Percentiles rank a stretch among this genome's conserved stretches.
phyloP scores from a whole-genome alignment of 2,329 filamentous ascomycete species.

The Fusarium secorum region DNA sequence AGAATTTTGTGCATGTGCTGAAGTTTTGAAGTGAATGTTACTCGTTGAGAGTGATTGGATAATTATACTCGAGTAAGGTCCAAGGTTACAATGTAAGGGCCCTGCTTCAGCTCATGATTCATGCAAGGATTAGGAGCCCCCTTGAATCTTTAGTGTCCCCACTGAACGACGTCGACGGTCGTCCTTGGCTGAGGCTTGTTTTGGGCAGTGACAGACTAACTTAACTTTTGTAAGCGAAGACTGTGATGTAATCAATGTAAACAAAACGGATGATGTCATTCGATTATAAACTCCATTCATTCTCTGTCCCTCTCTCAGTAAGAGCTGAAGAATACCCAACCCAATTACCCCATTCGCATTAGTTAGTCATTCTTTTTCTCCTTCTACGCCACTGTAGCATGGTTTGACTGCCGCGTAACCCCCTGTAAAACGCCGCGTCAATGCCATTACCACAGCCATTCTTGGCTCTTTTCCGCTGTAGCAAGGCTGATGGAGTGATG shows the following conservation, averaged over 20 bases:
- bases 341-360: neutral
- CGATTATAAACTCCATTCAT: neutral
- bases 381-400: neutral
- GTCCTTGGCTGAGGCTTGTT: slow-evolving; percentile 22
- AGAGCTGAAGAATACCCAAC: neutral
- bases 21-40: neutral
- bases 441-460: slow-evolving; percentile 14
- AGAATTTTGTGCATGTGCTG: neutral
- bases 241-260: slow-evolving; percentile 24
- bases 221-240: neutral
- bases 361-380: neutral
- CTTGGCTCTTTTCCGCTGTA: neutral
- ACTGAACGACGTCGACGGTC: slow-evolving; percentile 21
- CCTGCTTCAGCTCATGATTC: slow-evolving; percentile 11
- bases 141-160: neutral
- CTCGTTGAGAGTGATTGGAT: slow-evolving; percentile 9
- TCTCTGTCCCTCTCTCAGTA: neutral
- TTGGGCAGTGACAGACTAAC: neutral
- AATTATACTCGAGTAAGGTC: neutral
- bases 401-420: slow-evolving; percentile 11
- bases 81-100: neutral
- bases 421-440: slow-evolving; percentile 10
- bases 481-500: slow-evolving; percentile 5
- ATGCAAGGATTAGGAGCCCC: slow-evolving; percentile 3
- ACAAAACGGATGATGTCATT: slow-evolving; percentile 17